Evolutionary conservation across 495 filamentous ascomycete genomes (phyloP).

Genomic region (Aspergillus coremiiformis): DNA sequence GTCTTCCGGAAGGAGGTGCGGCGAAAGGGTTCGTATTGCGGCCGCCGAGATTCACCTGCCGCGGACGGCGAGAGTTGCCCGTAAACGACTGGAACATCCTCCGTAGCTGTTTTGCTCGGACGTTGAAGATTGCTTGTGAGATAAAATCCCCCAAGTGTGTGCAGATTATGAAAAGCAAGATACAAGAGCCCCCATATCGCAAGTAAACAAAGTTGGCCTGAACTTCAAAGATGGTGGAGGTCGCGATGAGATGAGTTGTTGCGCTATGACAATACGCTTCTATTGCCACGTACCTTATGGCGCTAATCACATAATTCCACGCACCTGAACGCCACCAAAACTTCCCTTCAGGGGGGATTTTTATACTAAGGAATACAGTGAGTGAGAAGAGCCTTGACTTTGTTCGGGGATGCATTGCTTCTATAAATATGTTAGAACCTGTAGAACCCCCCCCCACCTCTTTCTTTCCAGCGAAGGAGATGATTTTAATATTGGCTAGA

Average conservation of each 20-base stretch:
- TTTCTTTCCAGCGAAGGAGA: background rate
- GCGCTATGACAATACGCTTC: background rate
- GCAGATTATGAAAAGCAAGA: constrained; percentile 5
- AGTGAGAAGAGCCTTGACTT: background rate
- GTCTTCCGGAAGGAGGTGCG: constrained; percentile 36
- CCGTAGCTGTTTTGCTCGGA: constrained; percentile 28
- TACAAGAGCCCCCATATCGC: constrained; percentile 24
- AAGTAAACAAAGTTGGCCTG: background rate
- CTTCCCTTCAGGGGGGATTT: background rate
- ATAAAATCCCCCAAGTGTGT: background rate
- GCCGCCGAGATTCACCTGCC: constrained; percentile 91
- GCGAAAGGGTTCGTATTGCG: constrained; percentile 72
- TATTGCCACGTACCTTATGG: background rate
- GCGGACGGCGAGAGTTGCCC: constrained; percentile 72
- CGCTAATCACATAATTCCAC: background rate
- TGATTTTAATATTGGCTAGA: background rate
- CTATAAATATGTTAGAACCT: background rate
- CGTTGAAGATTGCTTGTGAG: constrained; percentile 9
- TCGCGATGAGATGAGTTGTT: background rate
- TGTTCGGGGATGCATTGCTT: background rate
- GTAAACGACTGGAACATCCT: constrained; percentile 81
- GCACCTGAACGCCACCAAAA: background rate
- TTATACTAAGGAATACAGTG: background rate
- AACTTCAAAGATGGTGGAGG: constrained; percentile 1
- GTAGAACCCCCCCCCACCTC: background rate